Percentiles rank a stretch among this genome's conserved stretches.
phyloP scores from a whole-genome alignment of 2,329 filamentous ascomycete genomes.

The Pseudohalonectria lignicola region DNA sequence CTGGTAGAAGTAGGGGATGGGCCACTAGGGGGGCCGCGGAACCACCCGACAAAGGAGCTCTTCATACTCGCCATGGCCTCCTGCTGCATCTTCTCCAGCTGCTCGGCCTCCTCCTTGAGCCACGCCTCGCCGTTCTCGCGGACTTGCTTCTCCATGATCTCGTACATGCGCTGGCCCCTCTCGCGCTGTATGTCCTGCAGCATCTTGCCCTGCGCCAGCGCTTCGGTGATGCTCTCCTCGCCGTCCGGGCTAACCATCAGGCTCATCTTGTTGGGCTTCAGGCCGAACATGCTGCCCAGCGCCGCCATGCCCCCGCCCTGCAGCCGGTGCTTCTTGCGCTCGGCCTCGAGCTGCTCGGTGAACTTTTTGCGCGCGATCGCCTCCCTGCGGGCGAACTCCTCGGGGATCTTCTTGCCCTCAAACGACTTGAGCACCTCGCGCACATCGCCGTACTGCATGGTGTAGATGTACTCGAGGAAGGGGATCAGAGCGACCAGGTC shows the following conservation, averaged over 20 bases:
- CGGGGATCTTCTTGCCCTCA: slow-evolving; percentile 78
- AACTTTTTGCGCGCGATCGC: slow-evolving; percentile 77
- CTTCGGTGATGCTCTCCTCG: slow-evolving; percentile 62
- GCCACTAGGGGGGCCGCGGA: too few relatives aligned
- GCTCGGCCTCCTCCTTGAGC: slow-evolving; percentile 84
- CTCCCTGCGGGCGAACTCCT: slow-evolving; percentile 82
- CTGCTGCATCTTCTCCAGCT: slow-evolving; percentile 81
- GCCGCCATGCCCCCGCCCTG: slow-evolving; percentile 44
- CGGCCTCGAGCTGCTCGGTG: slow-evolving; percentile 61
- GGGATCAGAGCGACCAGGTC: slow-evolving; percentile 84
- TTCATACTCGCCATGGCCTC: slow-evolving; percentile 92
- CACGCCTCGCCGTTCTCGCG: slow-evolving; percentile 89
- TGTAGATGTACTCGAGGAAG: slow-evolving; percentile 94
- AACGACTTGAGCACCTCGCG: slow-evolving; percentile 80
- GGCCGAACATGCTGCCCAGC: slow-evolving; percentile 62
- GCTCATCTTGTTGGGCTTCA: slow-evolving; percentile 60
- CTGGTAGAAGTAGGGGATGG: too few relatives aligned
- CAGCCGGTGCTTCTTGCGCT: slow-evolving; percentile 51
- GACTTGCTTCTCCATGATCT: slow-evolving; percentile 82
- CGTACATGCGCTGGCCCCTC: slow-evolving; percentile 80
- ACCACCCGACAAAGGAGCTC: slow-evolving; percentile 56
- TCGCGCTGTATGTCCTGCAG: slow-evolving; percentile 89
- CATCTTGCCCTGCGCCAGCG: slow-evolving; percentile 90
- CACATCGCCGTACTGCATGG: slow-evolving; percentile 83
- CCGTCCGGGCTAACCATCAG: slow-evolving; percentile 52